Percentiles rank a stretch among this genome's conserved stretches.
Conservation (phyloP, 2,329 filamentous ascomycete genomes). For the Akanthomyces muscarius region DNA sequence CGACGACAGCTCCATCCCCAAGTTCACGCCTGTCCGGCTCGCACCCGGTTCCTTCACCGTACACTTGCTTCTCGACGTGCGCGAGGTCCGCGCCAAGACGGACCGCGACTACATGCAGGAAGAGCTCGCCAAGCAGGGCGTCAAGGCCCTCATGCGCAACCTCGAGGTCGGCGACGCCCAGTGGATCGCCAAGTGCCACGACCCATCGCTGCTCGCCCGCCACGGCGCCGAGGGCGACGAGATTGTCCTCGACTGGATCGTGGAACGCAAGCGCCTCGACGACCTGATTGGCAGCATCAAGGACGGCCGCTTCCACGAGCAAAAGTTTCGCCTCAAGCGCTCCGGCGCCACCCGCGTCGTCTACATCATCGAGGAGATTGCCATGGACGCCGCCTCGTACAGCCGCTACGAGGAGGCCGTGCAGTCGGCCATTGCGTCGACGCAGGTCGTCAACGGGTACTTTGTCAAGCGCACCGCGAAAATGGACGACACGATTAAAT, state of each 20-base stretch:
- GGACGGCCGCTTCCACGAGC: slow-evolving; percentile 77
- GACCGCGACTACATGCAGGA: slow-evolving; percentile 75
- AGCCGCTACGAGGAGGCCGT: slow-evolving; percentile 63
- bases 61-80: slow-evolving; percentile 67
- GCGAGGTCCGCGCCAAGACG: slow-evolving; percentile 68
- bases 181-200: slow-evolving; percentile 72
- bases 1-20: slow-evolving; percentile 33
- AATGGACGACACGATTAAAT: slow-evolving; percentile 74
- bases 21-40: slow-evolving; percentile 57
- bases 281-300: slow-evolving; percentile 78
- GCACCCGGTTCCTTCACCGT: slow-evolving; percentile 65
- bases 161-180: slow-evolving; percentile 72
- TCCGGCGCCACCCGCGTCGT: slow-evolving; percentile 73
- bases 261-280: slow-evolving; percentile 76
- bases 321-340: slow-evolving; percentile 73
- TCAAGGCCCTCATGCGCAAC: slow-evolving; percentile 61
- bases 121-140: slow-evolving; percentile 62
- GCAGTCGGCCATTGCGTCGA: slow-evolving; percentile 68
- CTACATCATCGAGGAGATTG: slow-evolving; percentile 73
- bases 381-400: slow-evolving; percentile 51
- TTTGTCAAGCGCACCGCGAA: slow-evolving; percentile 73
- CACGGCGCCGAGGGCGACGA: slow-evolving; percentile 63
- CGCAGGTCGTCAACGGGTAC: slow-evolving; percentile 73
- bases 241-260: slow-evolving; percentile 73
- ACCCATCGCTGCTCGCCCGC: slow-evolving; percentile 50